Evolutionary conservation across 1,284 basidiomycete species (phyloP), one percentile per base, ranked within the genome.

Genomic region (Rhodotorula sp.): DNA sequence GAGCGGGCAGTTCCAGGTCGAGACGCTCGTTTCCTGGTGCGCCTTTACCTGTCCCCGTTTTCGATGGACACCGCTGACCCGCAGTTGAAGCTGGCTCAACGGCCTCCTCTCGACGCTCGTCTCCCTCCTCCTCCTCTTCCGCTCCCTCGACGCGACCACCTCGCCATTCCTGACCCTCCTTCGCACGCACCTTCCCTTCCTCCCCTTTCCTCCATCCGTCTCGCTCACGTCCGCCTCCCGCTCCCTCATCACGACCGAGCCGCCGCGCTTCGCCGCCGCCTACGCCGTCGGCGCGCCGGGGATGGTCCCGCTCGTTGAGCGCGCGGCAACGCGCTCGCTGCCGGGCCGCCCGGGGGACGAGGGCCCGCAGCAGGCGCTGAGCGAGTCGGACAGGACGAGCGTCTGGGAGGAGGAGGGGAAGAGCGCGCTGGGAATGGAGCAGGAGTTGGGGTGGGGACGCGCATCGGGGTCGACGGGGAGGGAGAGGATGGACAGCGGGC

Each of bases 121-220:
- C 32, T 37, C 67, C 3, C 61, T 74, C 53, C 67, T 74, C 44
- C 63, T 74, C 64, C 65, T 74, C n/a, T 72, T 74, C 59, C 69
- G 70, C 34, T 74, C 73, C 6, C 64, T 74, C 54, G 73, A 74
- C 53, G 64, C 67, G 8, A 29, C 65, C 17, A 58, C 70, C 6
- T 59, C 61, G 7, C 50, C 55, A 2, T 21, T 67, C 44, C 39
- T 67, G 27, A 19, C 51, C 1, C 51, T 48, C 15, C 64, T 74
- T 7, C 48, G 54, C 22, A 3, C 15, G 12, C 44, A n/a, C 36
- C 48, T 58, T 4, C 67, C 71, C 7, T 72, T 56, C 54, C 64
- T 72, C 10, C 71, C 71, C 9, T 64, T 69, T 46, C 67, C 67
- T 5, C 71, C 71, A 2, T 32, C 65, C 15, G 51, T 61, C 25